Evolutionary conservation across 306 rosid species (phyloP).

Genomic region (peach (Prunus persica)): DNA sequence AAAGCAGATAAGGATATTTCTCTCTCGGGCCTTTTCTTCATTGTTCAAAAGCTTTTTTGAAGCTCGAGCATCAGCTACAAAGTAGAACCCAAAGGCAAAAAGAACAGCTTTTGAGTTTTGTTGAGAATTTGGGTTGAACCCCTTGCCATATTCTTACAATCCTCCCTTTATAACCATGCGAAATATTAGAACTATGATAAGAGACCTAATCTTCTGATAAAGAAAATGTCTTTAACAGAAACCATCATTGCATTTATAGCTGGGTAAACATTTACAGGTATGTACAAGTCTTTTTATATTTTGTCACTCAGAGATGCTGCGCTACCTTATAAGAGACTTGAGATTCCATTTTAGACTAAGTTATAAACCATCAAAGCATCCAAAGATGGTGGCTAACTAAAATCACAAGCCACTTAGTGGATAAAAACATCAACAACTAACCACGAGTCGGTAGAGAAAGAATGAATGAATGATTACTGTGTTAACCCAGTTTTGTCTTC

Average conservation of each 20-base stretch:
- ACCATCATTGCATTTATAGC: neutral
- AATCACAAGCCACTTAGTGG: neutral
- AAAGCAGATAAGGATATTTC: too few species aligned
- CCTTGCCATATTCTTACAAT: neutral
- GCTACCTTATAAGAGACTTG: neutral
- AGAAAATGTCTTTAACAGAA: neutral
- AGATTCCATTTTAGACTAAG: neutral
- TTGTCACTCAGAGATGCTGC: neutral
- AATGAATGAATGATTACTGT: neutral
- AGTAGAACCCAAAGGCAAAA: neutral
- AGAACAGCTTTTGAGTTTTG: neutral
- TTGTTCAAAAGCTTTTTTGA: too few species aligned
- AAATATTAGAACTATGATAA: neutral
- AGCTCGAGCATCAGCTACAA: too few species aligned
- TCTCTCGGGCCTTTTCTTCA: too few species aligned
- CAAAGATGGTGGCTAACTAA: neutral
- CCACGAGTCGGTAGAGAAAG: neutral
- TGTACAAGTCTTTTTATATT: neutral
- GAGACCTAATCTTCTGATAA: too few species aligned
- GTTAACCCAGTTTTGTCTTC: conserved; percentile 1
- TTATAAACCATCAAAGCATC: neutral
- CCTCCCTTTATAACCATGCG: neutral
- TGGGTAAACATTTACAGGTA: neutral
- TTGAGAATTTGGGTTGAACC: neutral
- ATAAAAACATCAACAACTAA: neutral